Base-by-base conservation (phyloP, 495 filamentous ascomycete species). In the Hapsidospora chrysogenum region DNA sequence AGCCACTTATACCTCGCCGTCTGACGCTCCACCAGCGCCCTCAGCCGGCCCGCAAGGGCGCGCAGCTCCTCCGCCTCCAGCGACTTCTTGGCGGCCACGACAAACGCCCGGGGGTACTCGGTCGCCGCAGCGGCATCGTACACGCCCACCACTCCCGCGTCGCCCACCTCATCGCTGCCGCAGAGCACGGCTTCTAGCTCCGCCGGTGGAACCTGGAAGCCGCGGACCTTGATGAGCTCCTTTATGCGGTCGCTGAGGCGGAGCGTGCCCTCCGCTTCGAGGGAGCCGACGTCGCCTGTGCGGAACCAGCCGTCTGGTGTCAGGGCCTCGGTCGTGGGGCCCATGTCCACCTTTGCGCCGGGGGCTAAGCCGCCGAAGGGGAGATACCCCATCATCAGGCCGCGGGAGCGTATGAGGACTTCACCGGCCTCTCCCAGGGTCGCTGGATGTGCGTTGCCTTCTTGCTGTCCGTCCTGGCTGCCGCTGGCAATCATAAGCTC, bases 151-250 rank as follows among this genome's bases (percentile, higher is more conserved):
- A 82, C 68, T 13, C 70, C 66, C 31, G 60, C 57, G 52, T 78
- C 75, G 25, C 72, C 69, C 0, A 78, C 63, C n/a, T 57, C 58
- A 1, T 43, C 33, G 41, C 76, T 66, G 0, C 69, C 67, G 3
- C 76, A 57, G 6, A 78, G 42, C n/a, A 73, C 48, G 37, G 76
- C 75, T 44, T 82, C 77, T 1, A 82, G 52, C 50, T 80, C 78
- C 0, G 75, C 76, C 1, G 76, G 78, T 29, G 74, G 76, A 20
- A 84, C 76, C 47, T 89, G 84, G 60, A 86, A 86, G 7, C 84
- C 84, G 41, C 81, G 58, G 45, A 85, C 78, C 54, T 93, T 93
- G 58, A 93, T 92, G 36, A 93, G 58, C 54, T 93, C 85, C 62
- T 93, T 93, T 46, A 93, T 75, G 1, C 85, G 71, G 49, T 93